Evolutionary conservation across 352 stramenopile genomes (phyloP).

Genomic region (Pythium biforme): DNA sequence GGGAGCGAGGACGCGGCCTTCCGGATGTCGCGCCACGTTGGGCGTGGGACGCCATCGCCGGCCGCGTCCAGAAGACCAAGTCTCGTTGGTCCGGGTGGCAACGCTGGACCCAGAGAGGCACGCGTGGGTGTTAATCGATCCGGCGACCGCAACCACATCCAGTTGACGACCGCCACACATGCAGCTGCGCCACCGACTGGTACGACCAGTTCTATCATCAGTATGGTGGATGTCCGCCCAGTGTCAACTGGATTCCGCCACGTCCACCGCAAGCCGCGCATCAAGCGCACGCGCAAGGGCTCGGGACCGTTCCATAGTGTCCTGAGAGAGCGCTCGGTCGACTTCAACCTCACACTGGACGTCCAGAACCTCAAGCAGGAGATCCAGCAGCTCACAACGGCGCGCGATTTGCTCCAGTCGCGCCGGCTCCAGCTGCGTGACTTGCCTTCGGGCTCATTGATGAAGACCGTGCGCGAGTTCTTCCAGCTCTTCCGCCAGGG

Average conservation of each 20-base stretch:
- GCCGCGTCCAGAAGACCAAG: no score
- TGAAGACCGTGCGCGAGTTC: conserved; percentile 20
- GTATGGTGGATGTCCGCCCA: neutral
- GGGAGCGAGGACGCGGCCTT: no score
- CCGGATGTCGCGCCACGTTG: no score
- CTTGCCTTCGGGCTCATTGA: conserved; percentile 18
- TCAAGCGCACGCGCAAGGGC: conserved; percentile 25
- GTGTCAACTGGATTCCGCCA: neutral
- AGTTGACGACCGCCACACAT: conserved; percentile 1
- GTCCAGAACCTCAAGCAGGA: conserved; percentile 39
- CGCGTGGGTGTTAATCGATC: no score
- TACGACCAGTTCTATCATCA: neutral
- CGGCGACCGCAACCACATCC: neutral
- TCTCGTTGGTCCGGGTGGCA: no score
- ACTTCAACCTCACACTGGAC: conserved; percentile 49
- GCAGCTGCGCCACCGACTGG: neutral
- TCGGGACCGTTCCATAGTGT: conserved; percentile 38
- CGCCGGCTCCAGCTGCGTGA: conserved; percentile 12
- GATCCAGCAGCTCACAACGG: conserved; percentile 30
- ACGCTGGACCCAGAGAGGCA: no score
- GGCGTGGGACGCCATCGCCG: no score
- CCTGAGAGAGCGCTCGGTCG: conserved; percentile 36
- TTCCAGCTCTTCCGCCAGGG: conserved; percentile 20
- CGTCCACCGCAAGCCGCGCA: conserved; percentile 4
- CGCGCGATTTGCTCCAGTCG: conserved; percentile 23